Conservation (phyloP, 139 green algal species). For the Diplosphaera chodatii region DNA sequence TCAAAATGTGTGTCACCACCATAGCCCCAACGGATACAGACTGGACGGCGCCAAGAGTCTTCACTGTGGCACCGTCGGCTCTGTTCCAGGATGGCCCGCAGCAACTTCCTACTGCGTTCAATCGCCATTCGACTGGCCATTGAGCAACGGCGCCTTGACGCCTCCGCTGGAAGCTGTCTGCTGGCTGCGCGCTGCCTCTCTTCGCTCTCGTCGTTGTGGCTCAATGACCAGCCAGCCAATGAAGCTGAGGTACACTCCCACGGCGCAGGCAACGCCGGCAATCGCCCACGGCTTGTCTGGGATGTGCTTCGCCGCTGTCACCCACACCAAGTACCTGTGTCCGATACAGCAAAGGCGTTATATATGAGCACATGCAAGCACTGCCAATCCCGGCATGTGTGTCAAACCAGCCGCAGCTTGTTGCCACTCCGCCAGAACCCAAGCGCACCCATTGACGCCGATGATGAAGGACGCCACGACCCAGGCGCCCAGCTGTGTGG, state of each 20-base stretch:
- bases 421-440: background rate
- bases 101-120: too few species aligned
- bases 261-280: slow-evolving; percentile 2
- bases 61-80: too few species aligned
- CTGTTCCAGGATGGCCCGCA: too few species aligned
- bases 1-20: too few species aligned
- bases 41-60: too few species aligned
- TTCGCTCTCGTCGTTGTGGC: slow-evolving; percentile 2
- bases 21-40: too few species aligned
- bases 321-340: slow-evolving; percentile 4
- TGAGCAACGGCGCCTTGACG: background rate
- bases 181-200: background rate
- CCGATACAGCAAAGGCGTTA: too few species aligned
- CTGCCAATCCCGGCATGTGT: too few species aligned
- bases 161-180: too few species aligned
- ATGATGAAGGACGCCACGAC: slow-evolving; percentile 31
- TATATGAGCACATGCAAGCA: too few species aligned
- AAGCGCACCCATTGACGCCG: slow-evolving; percentile 30
- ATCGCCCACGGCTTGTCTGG: slow-evolving; percentile 6
- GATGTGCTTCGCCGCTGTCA: slow-evolving; percentile 2
- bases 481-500: slow-evolving; percentile 15
- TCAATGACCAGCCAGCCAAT: slow-evolving; percentile 31
- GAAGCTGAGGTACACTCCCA: slow-evolving; percentile 22
- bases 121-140: too few species aligned
- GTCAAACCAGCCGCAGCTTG: background rate